Evolutionary conservation across 345 rosid species (phyloP).

Genomic region (Eucalyptus cloeziana): DNA sequence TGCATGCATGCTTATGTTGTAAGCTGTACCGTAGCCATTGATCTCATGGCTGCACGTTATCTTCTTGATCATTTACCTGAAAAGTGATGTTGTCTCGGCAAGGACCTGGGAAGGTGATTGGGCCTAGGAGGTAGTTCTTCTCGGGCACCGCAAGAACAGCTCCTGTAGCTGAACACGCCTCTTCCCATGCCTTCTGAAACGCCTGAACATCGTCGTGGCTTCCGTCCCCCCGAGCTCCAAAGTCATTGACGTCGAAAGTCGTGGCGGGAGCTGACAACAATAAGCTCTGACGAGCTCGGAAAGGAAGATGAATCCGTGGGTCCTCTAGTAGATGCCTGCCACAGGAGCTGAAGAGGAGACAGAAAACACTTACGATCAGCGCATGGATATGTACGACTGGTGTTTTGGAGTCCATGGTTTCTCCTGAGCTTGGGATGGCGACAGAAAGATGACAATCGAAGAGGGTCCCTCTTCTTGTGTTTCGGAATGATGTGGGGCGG

Average conservation of each 20-base stretch:
- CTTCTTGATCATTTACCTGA: conserved; percentile 21
- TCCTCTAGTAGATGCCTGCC: background rate
- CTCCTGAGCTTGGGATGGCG: background rate
- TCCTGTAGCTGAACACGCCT: conserved; percentile 44
- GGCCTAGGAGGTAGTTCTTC: conserved; percentile 34
- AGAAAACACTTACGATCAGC: background rate
- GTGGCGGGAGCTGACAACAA: background rate
- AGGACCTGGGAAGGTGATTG: conserved; percentile 52
- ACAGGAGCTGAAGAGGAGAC: background rate
- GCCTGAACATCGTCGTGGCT: conserved; percentile 45
- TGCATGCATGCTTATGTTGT: background rate
- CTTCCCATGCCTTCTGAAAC: conserved; percentile 66
- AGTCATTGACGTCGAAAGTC: conserved; percentile 30
- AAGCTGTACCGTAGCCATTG: background rate
- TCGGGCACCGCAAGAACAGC: conserved; percentile 39
- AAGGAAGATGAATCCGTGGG: background rate
- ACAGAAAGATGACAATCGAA: background rate
- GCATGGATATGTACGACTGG: background rate
- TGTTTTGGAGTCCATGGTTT: background rate
- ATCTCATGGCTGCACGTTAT: background rate
- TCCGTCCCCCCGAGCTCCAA: conserved; percentile 55
- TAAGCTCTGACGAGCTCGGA: background rate
- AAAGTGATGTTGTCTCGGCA: conserved; percentile 45
- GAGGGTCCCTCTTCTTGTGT: background rate
- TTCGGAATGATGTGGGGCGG: background rate